phyloP scores from a whole-genome alignment of 2,329 filamentous ascomycete species.

The Trichoderma sp. region DNA sequence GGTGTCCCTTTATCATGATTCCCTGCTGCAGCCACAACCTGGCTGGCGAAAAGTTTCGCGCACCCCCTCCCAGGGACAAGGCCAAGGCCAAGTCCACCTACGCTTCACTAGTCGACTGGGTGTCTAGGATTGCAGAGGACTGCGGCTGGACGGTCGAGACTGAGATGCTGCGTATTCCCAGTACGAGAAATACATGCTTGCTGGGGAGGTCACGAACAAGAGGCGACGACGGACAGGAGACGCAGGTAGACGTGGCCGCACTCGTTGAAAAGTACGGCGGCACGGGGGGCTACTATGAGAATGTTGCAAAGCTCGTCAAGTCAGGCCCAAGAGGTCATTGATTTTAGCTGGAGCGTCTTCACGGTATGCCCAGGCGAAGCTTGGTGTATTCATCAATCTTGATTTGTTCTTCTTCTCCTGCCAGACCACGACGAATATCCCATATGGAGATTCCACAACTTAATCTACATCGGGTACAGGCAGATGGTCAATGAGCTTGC shows the following conservation, averaged over 20 bases:
- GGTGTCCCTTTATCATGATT: slow-evolving; percentile 85
- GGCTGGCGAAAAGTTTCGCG: slow-evolving; percentile 72
- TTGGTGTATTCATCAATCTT: neutral
- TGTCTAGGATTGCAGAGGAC: slow-evolving; percentile 66
- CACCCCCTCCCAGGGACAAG: slow-evolving; percentile 56
- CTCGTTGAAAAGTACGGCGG: slow-evolving; percentile 57
- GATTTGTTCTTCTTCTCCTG: neutral
- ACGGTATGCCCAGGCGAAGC: neutral
- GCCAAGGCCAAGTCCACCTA: slow-evolving; percentile 68
- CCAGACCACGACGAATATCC: neutral
- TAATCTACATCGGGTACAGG: slow-evolving; percentile 68
- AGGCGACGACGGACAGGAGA: slow-evolving; percentile 31
- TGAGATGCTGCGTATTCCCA: slow-evolving; percentile 88
- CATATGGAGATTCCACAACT: neutral
- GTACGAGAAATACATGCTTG: slow-evolving; percentile 82
- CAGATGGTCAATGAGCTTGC: slow-evolving; percentile 75
- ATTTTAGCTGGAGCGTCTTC: neutral
- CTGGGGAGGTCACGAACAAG: slow-evolving; percentile 59
- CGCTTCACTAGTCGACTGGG: slow-evolving; percentile 79
- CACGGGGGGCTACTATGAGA: slow-evolving; percentile 59
- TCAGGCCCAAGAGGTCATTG: slow-evolving; percentile 44
- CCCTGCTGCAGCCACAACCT: slow-evolving; percentile 94
- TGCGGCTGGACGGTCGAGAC: slow-evolving; percentile 77
- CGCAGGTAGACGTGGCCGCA: slow-evolving; percentile 40
- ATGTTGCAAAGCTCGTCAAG: slow-evolving; percentile 63